phyloP scores from a whole-genome alignment of 1,284 basidiomycete species.

The Apiotrichum gracile region DNA sequence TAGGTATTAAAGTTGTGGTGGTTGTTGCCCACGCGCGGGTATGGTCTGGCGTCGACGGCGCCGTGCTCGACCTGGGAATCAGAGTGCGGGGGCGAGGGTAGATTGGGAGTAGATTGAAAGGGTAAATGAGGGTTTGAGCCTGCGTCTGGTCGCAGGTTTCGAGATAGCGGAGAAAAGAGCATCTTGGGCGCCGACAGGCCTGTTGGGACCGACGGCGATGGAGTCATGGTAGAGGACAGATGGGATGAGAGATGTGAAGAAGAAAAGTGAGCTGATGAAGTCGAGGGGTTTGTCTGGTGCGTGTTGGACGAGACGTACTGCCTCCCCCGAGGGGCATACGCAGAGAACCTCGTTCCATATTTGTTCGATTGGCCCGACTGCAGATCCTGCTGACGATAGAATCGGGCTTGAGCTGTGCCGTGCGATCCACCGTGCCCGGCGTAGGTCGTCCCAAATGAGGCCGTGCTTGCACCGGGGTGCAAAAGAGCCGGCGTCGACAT shows the following conservation, averaged over 20 bases:
- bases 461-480: neutral
- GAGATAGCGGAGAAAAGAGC: slow-evolving; percentile 36
- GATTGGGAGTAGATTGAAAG: slow-evolving; percentile 1
- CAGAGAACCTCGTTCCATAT: neutral
- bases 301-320: neutral
- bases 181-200: slow-evolving; percentile 33
- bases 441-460: neutral
- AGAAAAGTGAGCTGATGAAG: no score
- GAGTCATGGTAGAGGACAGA: slow-evolving; percentile 7
- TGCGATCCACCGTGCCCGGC: neutral
- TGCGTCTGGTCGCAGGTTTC: slow-evolving; percentile 18
- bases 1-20: no score
- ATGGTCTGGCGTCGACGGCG: neutral
- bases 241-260: no score
- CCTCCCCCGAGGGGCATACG: neutral
- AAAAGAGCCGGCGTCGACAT: slow-evolving; percentile 5
- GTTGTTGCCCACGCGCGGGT: slow-evolving; percentile 12
- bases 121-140: neutral
- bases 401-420: neutral
- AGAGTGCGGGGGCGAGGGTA: neutral
- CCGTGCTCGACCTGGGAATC: neutral
- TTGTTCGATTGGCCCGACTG: neutral
- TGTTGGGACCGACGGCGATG: slow-evolving; percentile 34
- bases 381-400: neutral
- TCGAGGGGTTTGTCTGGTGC: no score